These are phyloP conservation scores for Fagus crenata DNA, from an alignment of 306 rosid species.

Conservation along the genomic window DNA sequence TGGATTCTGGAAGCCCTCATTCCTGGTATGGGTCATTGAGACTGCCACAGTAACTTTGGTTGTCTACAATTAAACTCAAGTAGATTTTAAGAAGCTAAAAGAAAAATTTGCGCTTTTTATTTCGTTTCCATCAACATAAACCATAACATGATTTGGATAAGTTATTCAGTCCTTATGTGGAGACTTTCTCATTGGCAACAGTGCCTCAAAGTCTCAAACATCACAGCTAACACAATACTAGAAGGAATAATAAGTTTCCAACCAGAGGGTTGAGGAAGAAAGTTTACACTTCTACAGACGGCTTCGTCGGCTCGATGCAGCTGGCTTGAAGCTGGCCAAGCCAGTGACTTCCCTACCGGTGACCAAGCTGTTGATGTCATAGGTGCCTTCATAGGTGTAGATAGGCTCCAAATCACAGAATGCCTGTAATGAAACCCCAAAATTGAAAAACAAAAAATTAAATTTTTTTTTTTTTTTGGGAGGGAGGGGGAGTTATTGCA, in stretches of 20 bases:
- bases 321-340: conserved; percentile 77
- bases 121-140: background rate
- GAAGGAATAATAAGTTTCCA: background rate
- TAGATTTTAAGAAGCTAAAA: background rate
- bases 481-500: no score
- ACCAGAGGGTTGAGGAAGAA: conserved; percentile 18
- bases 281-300: conserved; percentile 49
- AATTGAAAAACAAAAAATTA: background rate
- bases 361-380: conserved; percentile 77
- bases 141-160: no score
- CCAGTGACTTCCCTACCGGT: conserved; percentile 79
- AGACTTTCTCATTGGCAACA: background rate
- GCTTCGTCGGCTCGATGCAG: conserved; percentile 46
- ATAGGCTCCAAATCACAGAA: conserved; percentile 91
- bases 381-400: conserved; percentile 81
- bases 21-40: no score
- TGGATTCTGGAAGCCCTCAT: no score
- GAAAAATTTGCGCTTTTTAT: background rate
- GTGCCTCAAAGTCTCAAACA: background rate
- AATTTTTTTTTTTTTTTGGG: no score
- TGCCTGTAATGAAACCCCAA: conserved; percentile 49
- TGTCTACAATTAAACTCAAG: background rate
- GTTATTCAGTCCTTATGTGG: no score
- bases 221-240: conserved; percentile 6
- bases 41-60: background rate